phyloP scores from a whole-genome alignment of 257 asterid genomes.

The Fraxinus excelsior region DNA sequence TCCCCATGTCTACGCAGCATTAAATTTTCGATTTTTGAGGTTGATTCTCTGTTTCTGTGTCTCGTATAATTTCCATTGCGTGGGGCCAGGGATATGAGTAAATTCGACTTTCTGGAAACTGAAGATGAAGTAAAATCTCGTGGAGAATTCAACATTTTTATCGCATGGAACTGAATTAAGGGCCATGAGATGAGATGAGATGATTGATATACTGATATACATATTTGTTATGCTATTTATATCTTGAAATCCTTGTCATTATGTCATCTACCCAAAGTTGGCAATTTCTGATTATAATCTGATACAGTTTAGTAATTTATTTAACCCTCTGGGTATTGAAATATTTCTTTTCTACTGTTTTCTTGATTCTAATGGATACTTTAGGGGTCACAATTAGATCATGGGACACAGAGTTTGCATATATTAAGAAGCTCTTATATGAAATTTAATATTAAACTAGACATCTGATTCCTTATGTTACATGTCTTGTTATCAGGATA shows the following conservation, averaged over 20 bases:
- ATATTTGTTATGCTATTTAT: neutral
- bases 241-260: neutral
- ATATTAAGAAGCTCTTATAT: neutral
- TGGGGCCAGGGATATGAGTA: no score
- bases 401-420: neutral
- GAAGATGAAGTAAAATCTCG: no score
- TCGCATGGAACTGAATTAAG: no score
- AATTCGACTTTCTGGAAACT: no score
- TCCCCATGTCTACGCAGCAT: no score
- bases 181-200: no score
- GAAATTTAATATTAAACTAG: no score
- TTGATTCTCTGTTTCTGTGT: no score
- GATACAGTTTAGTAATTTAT: neutral
- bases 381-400: neutral
- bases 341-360: neutral
- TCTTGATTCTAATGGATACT: neutral
- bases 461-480: neutral
- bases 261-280: neutral
- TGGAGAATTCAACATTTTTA: no score
- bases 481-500: neutral
- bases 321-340: neutral
- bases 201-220: no score
- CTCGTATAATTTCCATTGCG: no score
- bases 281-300: neutral
- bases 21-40: no score